Evolutionary conservation across 2,329 filamentous ascomycete species (phyloP).

Genomic region (Fonsecaea erecta): DNA sequence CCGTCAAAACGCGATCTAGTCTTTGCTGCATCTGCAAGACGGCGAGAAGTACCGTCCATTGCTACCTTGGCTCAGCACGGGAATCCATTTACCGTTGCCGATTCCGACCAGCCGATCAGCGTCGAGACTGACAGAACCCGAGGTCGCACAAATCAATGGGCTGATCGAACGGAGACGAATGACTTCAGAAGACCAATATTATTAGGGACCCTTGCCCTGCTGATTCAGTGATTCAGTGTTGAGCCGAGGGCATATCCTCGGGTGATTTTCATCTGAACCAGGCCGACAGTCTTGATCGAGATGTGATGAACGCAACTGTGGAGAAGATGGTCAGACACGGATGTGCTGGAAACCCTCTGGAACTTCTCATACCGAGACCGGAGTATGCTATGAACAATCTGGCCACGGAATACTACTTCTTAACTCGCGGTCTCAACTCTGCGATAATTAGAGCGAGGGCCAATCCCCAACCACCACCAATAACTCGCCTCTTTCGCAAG

Average conservation of each 20-base stretch:
- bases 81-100: constrained; percentile 4
- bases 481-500: not conserved
- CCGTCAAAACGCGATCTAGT: constrained; percentile 1
- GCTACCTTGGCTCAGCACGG: not conserved
- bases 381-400: not conserved
- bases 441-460: not conserved
- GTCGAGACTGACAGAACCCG: not conserved
- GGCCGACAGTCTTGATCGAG: not conserved
- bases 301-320: not conserved
- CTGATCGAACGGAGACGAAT: not conserved
- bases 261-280: not conserved
- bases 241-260: constrained; percentile 17
- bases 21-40: not conserved
- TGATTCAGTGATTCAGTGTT: constrained; percentile 9
- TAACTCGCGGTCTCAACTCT: not conserved
- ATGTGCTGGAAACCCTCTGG: not conserved
- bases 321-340: not conserved
- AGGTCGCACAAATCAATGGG: constrained; percentile 2
- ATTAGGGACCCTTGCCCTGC: constrained; percentile 8
- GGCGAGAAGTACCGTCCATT: not conserved
- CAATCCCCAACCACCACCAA: not conserved
- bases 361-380: not conserved
- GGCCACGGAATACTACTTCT: not conserved
- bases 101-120: constrained; percentile 1
- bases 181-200: not conserved